These are phyloP conservation scores for Phytophthora megakarya DNA, from an alignment of 352 stramenopile genomes.

Conservation along the genomic window DNA sequence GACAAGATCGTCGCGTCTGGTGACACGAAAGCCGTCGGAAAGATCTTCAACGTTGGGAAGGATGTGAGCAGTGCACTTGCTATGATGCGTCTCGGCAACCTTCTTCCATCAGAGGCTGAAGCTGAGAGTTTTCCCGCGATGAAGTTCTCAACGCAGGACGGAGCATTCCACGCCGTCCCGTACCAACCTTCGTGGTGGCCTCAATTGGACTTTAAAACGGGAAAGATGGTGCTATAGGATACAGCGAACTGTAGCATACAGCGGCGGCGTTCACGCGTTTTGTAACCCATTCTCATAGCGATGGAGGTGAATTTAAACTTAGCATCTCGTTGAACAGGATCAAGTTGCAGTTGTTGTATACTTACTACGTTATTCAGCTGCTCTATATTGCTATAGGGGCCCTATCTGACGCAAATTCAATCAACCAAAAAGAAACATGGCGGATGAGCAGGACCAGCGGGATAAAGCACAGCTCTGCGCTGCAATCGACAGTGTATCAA, in stretches of 20 bases:
- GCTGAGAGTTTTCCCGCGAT: constrained; percentile 40
- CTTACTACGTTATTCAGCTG: no score
- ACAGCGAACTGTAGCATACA: constrained; percentile 1
- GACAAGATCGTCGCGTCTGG: constrained; percentile 59
- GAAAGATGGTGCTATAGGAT: constrained; percentile 70
- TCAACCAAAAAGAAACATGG: constrained; percentile 37
- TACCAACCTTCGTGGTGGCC: constrained; percentile 83
- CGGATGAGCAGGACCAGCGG: constrained; percentile 37
- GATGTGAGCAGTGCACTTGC: constrained; percentile 59
- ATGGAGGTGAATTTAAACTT: constrained; percentile 5
- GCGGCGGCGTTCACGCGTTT: constrained; percentile 11
- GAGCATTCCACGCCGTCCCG: constrained; percentile 68
- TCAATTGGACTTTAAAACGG: constrained; percentile 64
- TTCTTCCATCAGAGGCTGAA: constrained; percentile 54
- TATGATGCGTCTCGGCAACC: constrained; percentile 81
- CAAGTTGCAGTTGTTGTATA: background rate
- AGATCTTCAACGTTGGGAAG: constrained; percentile 50
- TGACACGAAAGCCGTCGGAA: constrained; percentile 66
- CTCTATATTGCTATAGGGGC: no score
- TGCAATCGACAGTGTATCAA: constrained; percentile 40
- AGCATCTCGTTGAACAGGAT: background rate
- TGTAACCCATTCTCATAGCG: constrained; percentile 14
- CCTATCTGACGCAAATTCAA: no score
- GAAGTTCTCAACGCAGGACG: constrained; percentile 70
- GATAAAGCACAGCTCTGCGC: constrained; percentile 45